These are phyloP conservation scores for Fusarium haematococcum DNA, from an alignment of 2,329 filamentous ascomycete species.

Conservation along the genomic window DNA sequence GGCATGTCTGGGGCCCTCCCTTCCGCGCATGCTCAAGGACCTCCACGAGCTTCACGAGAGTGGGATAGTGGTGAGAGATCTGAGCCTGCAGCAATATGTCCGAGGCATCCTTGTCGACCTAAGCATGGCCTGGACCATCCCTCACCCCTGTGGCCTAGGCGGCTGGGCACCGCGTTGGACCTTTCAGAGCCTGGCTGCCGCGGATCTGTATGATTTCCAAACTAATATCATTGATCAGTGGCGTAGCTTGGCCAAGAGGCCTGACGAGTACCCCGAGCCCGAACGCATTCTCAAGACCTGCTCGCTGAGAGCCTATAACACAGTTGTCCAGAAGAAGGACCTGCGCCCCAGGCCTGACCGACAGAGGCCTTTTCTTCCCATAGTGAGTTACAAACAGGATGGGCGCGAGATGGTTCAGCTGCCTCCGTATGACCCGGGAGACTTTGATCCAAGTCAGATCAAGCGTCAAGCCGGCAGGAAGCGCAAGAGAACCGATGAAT, in stretches of 20 bases:
- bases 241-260: too few relatives aligned
- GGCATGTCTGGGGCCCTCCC: not conserved
- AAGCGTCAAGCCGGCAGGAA: not conserved
- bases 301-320: too few relatives aligned
- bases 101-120: not conserved
- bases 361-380: not conserved
- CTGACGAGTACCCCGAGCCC: too few relatives aligned
- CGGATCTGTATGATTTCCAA: not conserved
- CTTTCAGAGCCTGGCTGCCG: not conserved
- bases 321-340: not conserved
- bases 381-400: not conserved
- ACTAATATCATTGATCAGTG: not conserved
- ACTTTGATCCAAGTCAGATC: not conserved
- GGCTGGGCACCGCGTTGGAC: not conserved
- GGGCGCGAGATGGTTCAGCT: not conserved
- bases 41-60: not conserved
- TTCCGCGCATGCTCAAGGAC: not conserved
- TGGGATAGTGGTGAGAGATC: not conserved
- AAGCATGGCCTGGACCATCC: not conserved
- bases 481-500: not conserved
- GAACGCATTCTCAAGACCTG: too few relatives aligned
- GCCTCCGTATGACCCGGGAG: not conserved
- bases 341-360: not conserved
- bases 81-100: not conserved
- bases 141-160: not conserved